Conservation (phyloP, 106 monocot species). For the Acorus calamus region DNA sequence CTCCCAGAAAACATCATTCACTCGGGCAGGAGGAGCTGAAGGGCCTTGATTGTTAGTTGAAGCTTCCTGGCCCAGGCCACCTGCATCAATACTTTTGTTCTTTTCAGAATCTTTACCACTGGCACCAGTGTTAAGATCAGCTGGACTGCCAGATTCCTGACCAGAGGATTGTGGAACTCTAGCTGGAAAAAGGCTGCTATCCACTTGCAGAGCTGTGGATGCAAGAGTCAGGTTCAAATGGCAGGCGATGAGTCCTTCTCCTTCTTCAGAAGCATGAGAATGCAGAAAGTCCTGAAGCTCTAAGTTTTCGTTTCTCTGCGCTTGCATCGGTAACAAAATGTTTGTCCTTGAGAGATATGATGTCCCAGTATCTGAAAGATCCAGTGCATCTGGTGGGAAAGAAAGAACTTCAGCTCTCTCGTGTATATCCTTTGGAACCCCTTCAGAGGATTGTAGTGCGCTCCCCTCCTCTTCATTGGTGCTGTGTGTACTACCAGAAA, state of each 20-base stretch:
- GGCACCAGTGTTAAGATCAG: constrained; percentile 3
- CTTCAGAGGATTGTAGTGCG: constrained; percentile 9
- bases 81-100: background rate
- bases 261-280: constrained; percentile 16
- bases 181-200: constrained; percentile 5
- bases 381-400: constrained; percentile 27
- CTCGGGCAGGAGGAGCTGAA: constrained; percentile 28
- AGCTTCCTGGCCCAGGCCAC: background rate
- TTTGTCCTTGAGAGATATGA: constrained; percentile 44
- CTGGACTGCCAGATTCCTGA: constrained; percentile 3
- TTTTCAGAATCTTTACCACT: constrained; percentile 1
- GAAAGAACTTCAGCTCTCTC: constrained; percentile 15
- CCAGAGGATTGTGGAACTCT: constrained; percentile 11
- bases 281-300: too few relatives aligned
- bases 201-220: constrained; percentile 48
- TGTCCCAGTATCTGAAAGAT: constrained; percentile 44
- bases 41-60: constrained; percentile 21
- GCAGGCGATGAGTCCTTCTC: constrained; percentile 41
- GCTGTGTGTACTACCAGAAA: constrained; percentile 30
- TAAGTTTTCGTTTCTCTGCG: background rate
- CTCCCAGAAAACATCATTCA: constrained; percentile 96
- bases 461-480: constrained; percentile 33
- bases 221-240: constrained; percentile 80
- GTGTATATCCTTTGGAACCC: background rate
- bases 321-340: constrained; percentile 19